Evolutionary conservation across 1,139 yeast genomes (phyloP).

Genomic region (Hemisphaericaspora xylofermentans): DNA sequence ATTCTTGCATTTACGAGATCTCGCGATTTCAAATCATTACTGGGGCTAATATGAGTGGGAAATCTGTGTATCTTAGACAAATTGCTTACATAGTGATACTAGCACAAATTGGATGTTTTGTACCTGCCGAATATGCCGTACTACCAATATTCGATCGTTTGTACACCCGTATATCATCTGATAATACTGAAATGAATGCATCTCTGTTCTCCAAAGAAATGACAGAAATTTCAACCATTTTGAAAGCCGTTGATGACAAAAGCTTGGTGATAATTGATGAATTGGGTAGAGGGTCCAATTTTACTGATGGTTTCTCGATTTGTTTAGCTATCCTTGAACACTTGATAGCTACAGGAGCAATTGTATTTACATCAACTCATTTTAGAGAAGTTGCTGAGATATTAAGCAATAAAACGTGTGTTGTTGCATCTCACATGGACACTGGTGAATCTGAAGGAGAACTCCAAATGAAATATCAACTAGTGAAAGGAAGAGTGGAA

Average conservation of each 20-base stretch:
- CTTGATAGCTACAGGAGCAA: slow-evolving; percentile 21
- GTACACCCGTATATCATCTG: slow-evolving; percentile 47
- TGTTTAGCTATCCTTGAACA: slow-evolving; percentile 37
- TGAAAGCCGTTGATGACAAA: slow-evolving; percentile 27
- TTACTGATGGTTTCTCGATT: slow-evolving; percentile 40
- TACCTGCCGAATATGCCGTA: slow-evolving; percentile 48
- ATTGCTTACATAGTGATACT: slow-evolving; percentile 44
- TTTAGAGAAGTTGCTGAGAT: slow-evolving; percentile 35
- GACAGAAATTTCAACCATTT: slow-evolving; percentile 45
- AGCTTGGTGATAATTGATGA: slow-evolving; percentile 50
- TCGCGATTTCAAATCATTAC: slow-evolving; percentile 45
- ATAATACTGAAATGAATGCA: slow-evolving; percentile 35
- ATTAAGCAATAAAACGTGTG: slow-evolving; percentile 25
- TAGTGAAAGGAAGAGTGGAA: slow-evolving; percentile 19
- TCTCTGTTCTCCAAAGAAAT: slow-evolving; percentile 52
- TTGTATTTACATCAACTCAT: slow-evolving; percentile 39
- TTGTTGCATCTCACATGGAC: slow-evolving; percentile 28
- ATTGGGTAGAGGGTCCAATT: slow-evolving; percentile 49
- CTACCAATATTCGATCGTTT: slow-evolving; percentile 40
- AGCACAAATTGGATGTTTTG: slow-evolving; percentile 52
- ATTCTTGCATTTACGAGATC: slow-evolving; percentile 27
- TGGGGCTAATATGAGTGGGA: slow-evolving; percentile 56
- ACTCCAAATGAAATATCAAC: slow-evolving; percentile 27
- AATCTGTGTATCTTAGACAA: slow-evolving; percentile 49
- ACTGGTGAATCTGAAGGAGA: slow-evolving; percentile 17